Percentiles rank a stretch among this genome's conserved stretches.
Conservation (phyloP, 1,139 yeast species). For the Lodderomyces pseudojiufengensis region DNA sequence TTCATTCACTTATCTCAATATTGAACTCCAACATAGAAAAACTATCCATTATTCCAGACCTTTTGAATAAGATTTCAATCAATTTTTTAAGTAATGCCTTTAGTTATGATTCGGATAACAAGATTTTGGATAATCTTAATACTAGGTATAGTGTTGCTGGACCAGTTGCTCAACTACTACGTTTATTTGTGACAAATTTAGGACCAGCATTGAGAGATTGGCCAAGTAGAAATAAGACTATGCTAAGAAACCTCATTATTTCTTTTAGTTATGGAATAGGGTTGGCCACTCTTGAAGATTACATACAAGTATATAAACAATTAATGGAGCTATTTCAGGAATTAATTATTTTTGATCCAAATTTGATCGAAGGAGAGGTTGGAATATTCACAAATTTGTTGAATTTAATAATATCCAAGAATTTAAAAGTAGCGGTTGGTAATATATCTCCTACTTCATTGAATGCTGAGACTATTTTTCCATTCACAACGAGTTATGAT, state of each 20-base stretch:
- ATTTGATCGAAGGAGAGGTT: constrained; percentile 31
- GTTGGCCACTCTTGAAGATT: constrained; percentile 26
- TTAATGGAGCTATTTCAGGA: constrained; percentile 36
- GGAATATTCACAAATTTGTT: constrained; percentile 30
- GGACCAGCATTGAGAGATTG: constrained; percentile 38
- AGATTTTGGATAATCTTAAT: constrained; percentile 27
- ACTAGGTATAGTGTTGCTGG: constrained; percentile 26
- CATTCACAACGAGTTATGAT: constrained; percentile 36
- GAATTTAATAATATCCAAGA: constrained; percentile 32
- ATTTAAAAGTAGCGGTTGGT: constrained; percentile 36
- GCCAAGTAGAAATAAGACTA: constrained; percentile 17
- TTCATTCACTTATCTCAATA: constrained; percentile 55
- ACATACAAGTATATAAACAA: constrained; percentile 22
- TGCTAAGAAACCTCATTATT: constrained; percentile 29
- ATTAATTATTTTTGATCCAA: constrained; percentile 38
- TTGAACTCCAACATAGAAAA: constrained; percentile 56
- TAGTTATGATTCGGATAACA: constrained; percentile 35
- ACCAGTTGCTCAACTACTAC: constrained; percentile 23
- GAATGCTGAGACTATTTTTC: constrained; percentile 34
- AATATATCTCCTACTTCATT: constrained; percentile 35
- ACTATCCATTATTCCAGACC: constrained; percentile 41
- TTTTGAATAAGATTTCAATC: constrained; percentile 43
- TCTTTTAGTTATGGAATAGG: constrained; percentile 35
- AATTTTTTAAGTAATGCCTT: constrained; percentile 48
- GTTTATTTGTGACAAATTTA: constrained; percentile 31